Base-by-base conservation (phyloP, 73 alveolate genomes). In the Tetrahymena elliotti region DNA sequence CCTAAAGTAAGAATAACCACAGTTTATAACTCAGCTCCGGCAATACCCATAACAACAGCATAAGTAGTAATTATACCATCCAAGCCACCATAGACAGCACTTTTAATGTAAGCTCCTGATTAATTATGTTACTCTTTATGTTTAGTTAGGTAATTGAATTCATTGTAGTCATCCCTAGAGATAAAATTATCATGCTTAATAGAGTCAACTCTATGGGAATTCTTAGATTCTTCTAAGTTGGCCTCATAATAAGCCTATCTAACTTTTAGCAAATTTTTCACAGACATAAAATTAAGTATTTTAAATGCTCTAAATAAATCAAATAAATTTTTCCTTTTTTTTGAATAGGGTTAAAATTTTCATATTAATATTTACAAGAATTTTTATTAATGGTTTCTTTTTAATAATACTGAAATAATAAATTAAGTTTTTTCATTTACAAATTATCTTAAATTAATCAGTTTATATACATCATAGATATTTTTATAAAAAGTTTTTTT, bases 11-110 rank as follows among this genome's bases (percentile, higher is more conserved):
- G 35, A 84, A 94, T 68, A 35, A 94, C 93, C 15, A 88, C 93
- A 38, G 93, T 53, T 2, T 84, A 36, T 84, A 94, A 39, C n/a
- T 93, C 82, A 84, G 96, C 96, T 40, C 96, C 96, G 13, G 92
- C 94, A 9, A 94, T 95, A 22, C 96, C 96, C 37, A 94, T 93
- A 6, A 94, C 96, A 18, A 94, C 96, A 33, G 96, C 84, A 53
- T 84, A 94, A 68, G 96, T 94, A 24, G 95, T 94, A 1, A 94
- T 93, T 92, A 94, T 41, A 18, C 96, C 96, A 88, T 94, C 96
- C 24, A 94, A 33, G n/a, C 96, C 96, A 83, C 96, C 96, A 47
- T 94, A 94, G 3, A 94, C 96, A 18, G 95, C 95, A 88, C 96
- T 94, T 84, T 94, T 94, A 88, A 94, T 94, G 84, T 88, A 92